Conservation (phyloP, 768 basidiomycete species). For the Crepidotus variabilis region DNA sequence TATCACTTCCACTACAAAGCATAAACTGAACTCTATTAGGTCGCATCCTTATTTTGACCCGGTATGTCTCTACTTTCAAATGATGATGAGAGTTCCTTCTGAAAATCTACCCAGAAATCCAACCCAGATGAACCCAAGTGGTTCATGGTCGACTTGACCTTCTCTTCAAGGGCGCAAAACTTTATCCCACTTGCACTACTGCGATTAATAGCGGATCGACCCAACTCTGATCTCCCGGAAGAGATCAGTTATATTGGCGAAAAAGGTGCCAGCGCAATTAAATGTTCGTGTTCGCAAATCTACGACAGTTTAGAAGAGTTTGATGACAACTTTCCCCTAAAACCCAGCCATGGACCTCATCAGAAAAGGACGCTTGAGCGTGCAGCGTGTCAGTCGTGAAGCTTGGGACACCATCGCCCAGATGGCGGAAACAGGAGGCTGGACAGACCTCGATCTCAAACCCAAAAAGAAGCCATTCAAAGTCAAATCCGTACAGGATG, state of each 20-base stretch:
- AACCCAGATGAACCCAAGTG: constrained; percentile 74
- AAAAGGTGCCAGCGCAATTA: constrained; percentile 58
- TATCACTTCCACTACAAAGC: neutral
- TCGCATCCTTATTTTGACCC: constrained; percentile 80
- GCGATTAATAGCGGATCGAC: constrained; percentile 50
- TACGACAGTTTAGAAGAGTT: neutral
- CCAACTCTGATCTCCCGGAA: constrained; percentile 36
- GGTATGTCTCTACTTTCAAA: constrained; percentile 33
- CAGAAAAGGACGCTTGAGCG: constrained; percentile 78
- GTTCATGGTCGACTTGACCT: constrained; percentile 88
- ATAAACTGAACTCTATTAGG: constrained; percentile 17
- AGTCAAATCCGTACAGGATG: constrained; percentile 2
- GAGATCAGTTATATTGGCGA: constrained; percentile 66
- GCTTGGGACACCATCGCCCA: constrained; percentile 61
- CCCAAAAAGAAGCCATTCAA: constrained; percentile 13
- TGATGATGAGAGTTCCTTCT: neutral
- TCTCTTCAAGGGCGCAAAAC: constrained; percentile 58
- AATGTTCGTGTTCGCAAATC: constrained; percentile 38
- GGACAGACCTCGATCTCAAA: constrained; percentile 52
- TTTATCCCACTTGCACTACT: constrained; percentile 80
- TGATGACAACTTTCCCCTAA: neutral
- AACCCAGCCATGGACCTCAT: constrained; percentile 73
- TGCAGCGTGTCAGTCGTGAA: constrained; percentile 68
- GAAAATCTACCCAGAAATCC: constrained; percentile 56
- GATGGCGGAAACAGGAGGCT: constrained; percentile 75